These are phyloP conservation scores for Aegilops umbellulata DNA, from an alignment of 176 grass and related monocot species.

Conservation along the genomic window DNA sequence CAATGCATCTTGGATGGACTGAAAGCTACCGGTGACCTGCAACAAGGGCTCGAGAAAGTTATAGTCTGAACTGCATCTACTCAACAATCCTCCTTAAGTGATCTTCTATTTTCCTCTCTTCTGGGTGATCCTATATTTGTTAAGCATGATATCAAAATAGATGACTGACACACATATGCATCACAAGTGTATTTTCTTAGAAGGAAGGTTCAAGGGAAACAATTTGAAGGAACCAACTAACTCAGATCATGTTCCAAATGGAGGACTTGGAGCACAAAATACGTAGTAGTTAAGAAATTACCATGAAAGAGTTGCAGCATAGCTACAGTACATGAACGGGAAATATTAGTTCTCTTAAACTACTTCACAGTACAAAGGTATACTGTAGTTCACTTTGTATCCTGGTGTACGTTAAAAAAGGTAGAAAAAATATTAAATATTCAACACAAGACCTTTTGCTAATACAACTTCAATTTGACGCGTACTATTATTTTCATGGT, in stretches of 20 bases:
- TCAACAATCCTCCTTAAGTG: constrained; percentile 4
- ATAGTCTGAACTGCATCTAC: constrained; percentile 10
- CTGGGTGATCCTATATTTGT: neutral
- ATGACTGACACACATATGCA: neutral
- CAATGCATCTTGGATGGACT: constrained; percentile 69
- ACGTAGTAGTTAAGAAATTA: neutral
- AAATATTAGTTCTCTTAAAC: neutral
- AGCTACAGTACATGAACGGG: neutral
- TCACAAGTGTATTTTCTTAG: constrained; percentile 14
- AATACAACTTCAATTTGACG: neutral
- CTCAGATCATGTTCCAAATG: constrained; percentile 8
- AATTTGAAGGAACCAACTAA: constrained; percentile 3
- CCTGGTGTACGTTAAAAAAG: neutral
- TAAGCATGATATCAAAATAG: constrained; percentile 6
- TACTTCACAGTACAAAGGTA: neutral
- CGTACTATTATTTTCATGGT: no score
- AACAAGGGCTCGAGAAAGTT: constrained; percentile 29
- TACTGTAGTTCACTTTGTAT: neutral
- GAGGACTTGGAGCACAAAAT: neutral
- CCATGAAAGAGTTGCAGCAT: constrained; percentile 5
- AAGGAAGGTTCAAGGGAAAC: neutral
- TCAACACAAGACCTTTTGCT: neutral
- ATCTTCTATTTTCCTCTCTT: neutral
- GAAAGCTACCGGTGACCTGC: constrained; percentile 66
- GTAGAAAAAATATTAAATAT: neutral